Base-by-base conservation (phyloP, 2,329 filamentous ascomycete genomes). In the Ophiostoma triangulosporum region DNA sequence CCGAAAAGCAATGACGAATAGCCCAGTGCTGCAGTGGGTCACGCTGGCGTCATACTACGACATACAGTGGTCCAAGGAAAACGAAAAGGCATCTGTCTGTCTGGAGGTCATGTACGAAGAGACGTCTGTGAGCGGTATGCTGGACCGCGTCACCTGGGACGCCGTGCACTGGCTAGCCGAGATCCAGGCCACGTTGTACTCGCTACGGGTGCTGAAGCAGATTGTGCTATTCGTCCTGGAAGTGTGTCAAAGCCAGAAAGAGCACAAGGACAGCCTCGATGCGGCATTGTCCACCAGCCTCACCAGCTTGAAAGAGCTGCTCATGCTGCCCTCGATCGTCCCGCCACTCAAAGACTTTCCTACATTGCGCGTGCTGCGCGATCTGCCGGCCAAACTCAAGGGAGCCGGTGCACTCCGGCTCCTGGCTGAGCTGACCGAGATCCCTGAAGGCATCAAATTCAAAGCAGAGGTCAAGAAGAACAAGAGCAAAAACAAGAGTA, bases 141-240 rank as follows among this genome's bases (percentile, higher is more conserved):
- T 69, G 11, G 59, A 66, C 33, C 46, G 58, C 60, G 48, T 64
- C 59, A 66, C 70, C 1, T 86, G 83, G 84, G 69, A 74, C 9
- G 67, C 75, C 17, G 65, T 84, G 43, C 83, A 88, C 60, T 70
- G 84, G 48, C 64, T 73, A 8, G 80, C 81, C 0, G 78, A 83
- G 57, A 64, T 80, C 0, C 77, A 83, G 52, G 77, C 77, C 4
- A 70, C 73, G 0, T 64, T 79, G 6, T 86, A 85, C 61, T 84
- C 81, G 0, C 62, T 85, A 1, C 72, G 80, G 43, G 76, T 80
- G 57, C 62, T 76, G 20, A 66, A 67, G 56, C 78, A 81, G 61
- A 62, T 80, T 4, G 57, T 75, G 2, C 67, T 68, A 24, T 61
- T 69, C 8, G 51, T 70, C 11, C 12, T 35, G 15, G 36, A 48